Evolutionary conservation across 2,329 filamentous ascomycete genomes (phyloP).

Genomic region (Reticulascus tulasneorum): DNA sequence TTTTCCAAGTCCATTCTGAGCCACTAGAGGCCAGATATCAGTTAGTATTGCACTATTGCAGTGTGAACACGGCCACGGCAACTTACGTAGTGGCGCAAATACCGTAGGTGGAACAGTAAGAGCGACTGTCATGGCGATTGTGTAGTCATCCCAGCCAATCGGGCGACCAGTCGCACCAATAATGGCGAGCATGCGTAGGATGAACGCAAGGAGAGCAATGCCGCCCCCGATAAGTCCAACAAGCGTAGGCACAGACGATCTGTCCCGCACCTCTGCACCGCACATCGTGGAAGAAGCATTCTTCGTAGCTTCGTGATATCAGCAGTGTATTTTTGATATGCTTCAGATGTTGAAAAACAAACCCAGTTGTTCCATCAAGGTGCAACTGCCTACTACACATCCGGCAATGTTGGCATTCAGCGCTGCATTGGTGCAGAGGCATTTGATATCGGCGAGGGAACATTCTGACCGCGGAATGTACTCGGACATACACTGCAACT

Average conservation of each 20-base stretch:
- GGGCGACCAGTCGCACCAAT: constrained; percentile 19
- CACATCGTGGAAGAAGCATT: constrained; percentile 16
- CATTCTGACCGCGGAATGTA: constrained; percentile 8
- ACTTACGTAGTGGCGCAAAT: constrained; percentile 1
- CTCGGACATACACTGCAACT: constrained; percentile 17
- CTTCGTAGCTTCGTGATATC: constrained; percentile 17
- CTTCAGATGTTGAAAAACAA: background rate
- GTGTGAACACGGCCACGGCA: constrained; percentile 1
- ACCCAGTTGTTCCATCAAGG: constrained; percentile 13
- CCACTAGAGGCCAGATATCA: constrained; percentile 19
- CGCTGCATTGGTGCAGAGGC: constrained; percentile 19
- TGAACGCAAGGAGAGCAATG: constrained; percentile 24
- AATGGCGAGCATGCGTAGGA: constrained; percentile 23
- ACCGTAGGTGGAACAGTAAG: constrained; percentile 19
- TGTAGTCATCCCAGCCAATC: constrained; percentile 35
- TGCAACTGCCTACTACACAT: constrained; percentile 16
- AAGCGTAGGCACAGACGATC: constrained; percentile 20
- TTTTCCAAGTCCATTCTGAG: constrained; percentile 25
- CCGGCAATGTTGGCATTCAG: constrained; percentile 15
- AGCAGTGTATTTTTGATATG: background rate
- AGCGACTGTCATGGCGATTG: constrained; percentile 26
- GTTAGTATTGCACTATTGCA: constrained; percentile 4
- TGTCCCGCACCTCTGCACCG: constrained; percentile 20
- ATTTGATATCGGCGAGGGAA: constrained; percentile 12
- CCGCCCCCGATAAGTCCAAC: constrained; percentile 21